Conservation (phyloP, 176 grass and related monocot genomes). For the Eleusine indica region DNA sequence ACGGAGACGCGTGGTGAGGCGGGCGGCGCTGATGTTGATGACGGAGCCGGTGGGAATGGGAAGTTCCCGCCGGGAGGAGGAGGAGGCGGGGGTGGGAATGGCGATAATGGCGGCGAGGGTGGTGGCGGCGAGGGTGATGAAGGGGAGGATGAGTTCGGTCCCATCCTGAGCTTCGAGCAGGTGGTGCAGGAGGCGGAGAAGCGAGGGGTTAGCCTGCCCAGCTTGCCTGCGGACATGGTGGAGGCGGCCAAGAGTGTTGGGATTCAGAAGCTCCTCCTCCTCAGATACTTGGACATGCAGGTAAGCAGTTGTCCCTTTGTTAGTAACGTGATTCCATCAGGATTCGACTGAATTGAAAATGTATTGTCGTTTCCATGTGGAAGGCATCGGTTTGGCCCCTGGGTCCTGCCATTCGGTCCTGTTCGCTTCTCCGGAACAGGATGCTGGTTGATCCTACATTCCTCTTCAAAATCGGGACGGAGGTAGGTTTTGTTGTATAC, state of each 20-base stretch:
- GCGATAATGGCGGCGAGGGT: not conserved
- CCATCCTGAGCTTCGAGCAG: slow-evolving; percentile 66
- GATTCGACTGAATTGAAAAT: not conserved
- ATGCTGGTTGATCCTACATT: slow-evolving; percentile 95
- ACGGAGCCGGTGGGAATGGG: slow-evolving; percentile 35
- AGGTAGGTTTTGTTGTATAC: slow-evolving; percentile 41
- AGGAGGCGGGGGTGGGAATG: slow-evolving; percentile 14
- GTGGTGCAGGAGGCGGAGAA: slow-evolving; percentile 63
- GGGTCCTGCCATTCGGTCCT: slow-evolving; percentile 60
- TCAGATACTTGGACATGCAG: slow-evolving; percentile 83
- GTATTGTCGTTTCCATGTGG: slow-evolving; percentile 13
- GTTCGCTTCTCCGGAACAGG: slow-evolving; percentile 71
- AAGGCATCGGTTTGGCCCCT: slow-evolving; percentile 86
- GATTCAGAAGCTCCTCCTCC: slow-evolving; percentile 66
- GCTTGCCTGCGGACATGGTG: slow-evolving; percentile 74
- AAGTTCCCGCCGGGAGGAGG: slow-evolving; percentile 30
- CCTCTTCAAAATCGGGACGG: slow-evolving; percentile 95
- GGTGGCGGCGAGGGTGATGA: slow-evolving; percentile 8
- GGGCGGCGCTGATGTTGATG: slow-evolving; percentile 24
- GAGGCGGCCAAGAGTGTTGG: slow-evolving; percentile 66
- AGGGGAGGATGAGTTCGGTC: slow-evolving; percentile 68
- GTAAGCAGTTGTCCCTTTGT: slow-evolving; percentile 1
- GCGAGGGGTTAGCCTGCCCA: slow-evolving; percentile 46
- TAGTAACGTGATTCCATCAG: not conserved
- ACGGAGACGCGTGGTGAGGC: slow-evolving; percentile 8